Evolutionary conservation across 2,329 filamentous ascomycete genomes (phyloP).

Genomic region (Aspergillus jensenii): DNA sequence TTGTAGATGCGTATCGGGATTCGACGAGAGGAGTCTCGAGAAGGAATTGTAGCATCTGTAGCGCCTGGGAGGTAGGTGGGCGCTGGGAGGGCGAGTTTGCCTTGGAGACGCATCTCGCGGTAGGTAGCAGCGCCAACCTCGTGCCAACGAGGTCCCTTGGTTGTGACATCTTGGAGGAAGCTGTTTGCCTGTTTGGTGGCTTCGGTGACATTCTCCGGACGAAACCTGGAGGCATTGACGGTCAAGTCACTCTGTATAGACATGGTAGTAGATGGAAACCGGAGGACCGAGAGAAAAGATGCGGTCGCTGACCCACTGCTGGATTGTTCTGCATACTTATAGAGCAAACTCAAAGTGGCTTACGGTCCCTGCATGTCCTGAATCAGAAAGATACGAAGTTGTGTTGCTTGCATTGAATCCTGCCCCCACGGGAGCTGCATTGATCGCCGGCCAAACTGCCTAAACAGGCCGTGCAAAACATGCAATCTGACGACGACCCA

Average conservation of each 20-base stretch:
- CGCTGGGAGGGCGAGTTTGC: slow-evolving; percentile 53
- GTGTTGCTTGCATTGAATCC: too few species aligned
- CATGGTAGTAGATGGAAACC: neutral
- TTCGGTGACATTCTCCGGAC: slow-evolving; percentile 31
- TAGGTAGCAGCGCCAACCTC: slow-evolving; percentile 57
- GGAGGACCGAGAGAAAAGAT: neutral
- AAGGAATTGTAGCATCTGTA: slow-evolving; percentile 51
- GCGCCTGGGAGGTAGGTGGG: slow-evolving; percentile 49
- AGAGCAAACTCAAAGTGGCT: neutral
- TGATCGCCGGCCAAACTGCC: neutral
- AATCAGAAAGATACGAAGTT: too few species aligned
- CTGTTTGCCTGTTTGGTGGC: slow-evolving; percentile 20
- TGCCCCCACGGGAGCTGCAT: neutral
- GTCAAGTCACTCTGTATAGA: slow-evolving; percentile 5
- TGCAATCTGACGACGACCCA: neutral
- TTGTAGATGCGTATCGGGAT: slow-evolving; percentile 56
- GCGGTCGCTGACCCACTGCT: neutral
- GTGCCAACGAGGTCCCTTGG: slow-evolving; percentile 50
- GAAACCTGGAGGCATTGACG: slow-evolving; percentile 4
- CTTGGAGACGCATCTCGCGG: slow-evolving; percentile 54
- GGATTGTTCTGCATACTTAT: neutral
- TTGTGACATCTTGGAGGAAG: neutral
- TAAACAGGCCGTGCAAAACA: neutral
- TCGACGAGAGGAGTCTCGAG: slow-evolving; percentile 49
- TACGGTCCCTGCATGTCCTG: too few species aligned